Conservation (phyloP, 148 eudicot species). For the Beta vulgaris region DNA sequence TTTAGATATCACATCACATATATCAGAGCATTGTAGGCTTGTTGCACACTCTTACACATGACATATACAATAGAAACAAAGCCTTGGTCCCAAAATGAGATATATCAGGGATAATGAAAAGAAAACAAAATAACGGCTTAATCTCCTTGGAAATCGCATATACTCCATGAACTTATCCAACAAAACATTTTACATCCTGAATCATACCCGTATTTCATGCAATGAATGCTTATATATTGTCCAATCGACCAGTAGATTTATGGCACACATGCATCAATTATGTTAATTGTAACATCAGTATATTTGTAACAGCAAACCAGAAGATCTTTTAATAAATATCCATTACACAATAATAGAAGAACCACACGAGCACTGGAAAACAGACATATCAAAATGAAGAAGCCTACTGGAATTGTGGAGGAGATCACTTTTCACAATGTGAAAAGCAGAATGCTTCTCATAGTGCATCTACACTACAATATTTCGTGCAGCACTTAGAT, state of each 20-base stretch:
- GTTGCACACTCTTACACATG: slow-evolving; percentile 1
- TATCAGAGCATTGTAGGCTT: not conserved
- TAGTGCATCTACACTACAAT: not conserved
- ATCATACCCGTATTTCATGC: not conserved
- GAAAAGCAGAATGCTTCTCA: slow-evolving; percentile 1
- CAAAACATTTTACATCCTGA: not conserved
- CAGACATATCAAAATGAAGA: slow-evolving; percentile 5
- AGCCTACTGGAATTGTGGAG: not conserved
- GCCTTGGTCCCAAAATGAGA: no score
- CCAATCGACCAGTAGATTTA: no score
- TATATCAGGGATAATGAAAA: no score
- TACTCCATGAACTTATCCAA: not conserved
- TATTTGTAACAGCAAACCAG: not conserved
- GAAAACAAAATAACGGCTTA: no score
- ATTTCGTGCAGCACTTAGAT: not conserved
- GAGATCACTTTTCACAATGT: not conserved
- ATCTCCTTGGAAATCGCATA: no score
- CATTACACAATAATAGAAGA: not conserved
- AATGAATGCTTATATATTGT: no score
- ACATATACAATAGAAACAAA: not conserved
- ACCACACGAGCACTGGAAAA: not conserved
- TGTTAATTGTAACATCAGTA: not conserved
- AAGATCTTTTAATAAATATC: not conserved
- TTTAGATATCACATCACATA: slow-evolving; percentile 6
- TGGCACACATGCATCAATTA: no score